Conservation (phyloP, 2,329 filamentous ascomycete genomes). For the Penicillium italicum region DNA sequence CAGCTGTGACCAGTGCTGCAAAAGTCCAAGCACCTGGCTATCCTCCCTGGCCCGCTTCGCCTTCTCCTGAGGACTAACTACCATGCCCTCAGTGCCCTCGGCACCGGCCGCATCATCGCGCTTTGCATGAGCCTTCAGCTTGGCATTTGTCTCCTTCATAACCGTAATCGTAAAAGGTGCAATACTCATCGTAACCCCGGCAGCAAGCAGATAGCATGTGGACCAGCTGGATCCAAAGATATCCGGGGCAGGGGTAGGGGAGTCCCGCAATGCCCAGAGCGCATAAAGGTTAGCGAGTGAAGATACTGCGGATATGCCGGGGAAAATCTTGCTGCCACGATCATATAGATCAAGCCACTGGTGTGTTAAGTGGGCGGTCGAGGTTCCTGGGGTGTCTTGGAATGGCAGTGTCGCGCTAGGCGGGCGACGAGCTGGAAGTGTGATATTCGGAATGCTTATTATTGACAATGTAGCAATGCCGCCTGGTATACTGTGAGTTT, state of each 20-base stretch:
- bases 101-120: constrained; percentile 22
- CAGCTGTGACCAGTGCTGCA: constrained; percentile 23
- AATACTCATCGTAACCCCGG: constrained; percentile 22
- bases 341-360: constrained; percentile 37
- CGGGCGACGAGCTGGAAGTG: constrained; percentile 17
- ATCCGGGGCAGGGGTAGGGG: constrained; percentile 6
- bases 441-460: constrained; percentile 21
- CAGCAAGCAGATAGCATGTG: constrained; percentile 24
- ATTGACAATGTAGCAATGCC: constrained; percentile 26
- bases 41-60: constrained; percentile 20
- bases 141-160: constrained; percentile 28
- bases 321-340: constrained; percentile 52
- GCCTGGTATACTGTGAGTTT: constrained; percentile 14
- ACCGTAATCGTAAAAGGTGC: constrained; percentile 26
- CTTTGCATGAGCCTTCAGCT: constrained; percentile 24
- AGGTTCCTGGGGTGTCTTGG: constrained; percentile 15
- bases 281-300: constrained; percentile 49
- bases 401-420: constrained; percentile 1
- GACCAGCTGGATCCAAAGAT: constrained; percentile 11
- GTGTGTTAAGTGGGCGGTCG: constrained; percentile 26
- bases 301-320: constrained; percentile 52
- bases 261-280: constrained; percentile 21
- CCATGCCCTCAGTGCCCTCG: constrained; percentile 22
- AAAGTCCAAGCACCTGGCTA: constrained; percentile 14
- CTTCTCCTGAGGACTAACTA: constrained; percentile 18